A percentile compares a stretch with the other conserved stretches of the same genome.
phyloP scores from a whole-genome alignment of 2,329 filamentous ascomycete genomes.

The Cryphonectria naterciae region DNA sequence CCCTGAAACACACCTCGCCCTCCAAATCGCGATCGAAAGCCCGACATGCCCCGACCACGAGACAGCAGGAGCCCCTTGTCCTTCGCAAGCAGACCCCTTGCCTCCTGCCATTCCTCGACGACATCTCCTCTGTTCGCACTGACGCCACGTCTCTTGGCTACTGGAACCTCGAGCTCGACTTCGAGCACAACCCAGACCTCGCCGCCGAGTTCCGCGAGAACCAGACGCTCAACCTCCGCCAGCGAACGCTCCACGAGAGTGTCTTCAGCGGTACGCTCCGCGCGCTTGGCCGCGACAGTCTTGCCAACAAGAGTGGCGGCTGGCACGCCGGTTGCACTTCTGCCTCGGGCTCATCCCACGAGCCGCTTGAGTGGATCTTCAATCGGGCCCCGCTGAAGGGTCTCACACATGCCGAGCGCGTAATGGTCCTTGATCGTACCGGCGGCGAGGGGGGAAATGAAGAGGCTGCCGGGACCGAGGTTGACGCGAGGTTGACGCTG shows the following conservation, averaged over 20 bases:
- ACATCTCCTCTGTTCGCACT: slow-evolving; percentile 62
- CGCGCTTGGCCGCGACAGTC: slow-evolving; percentile 61
- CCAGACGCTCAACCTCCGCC: slow-evolving; percentile 75
- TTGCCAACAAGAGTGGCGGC: slow-evolving; percentile 6
- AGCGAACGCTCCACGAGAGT: slow-evolving; percentile 69
- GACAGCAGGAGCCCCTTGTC: slow-evolving; percentile 38
- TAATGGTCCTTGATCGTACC: slow-evolving; percentile 58
- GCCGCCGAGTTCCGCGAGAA: slow-evolving; percentile 66
- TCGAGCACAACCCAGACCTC: slow-evolving; percentile 65
- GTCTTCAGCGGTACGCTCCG: slow-evolving; percentile 76
- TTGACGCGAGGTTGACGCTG: slow-evolving; percentile 75
- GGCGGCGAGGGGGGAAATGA: slow-evolving; percentile 53
- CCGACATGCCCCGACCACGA: slow-evolving; percentile 5
- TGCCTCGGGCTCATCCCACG: slow-evolving; percentile 33
- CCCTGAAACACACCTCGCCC: slow-evolving; percentile 42
- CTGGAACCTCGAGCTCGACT: slow-evolving; percentile 83
- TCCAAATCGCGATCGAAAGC: slow-evolving; percentile 41
- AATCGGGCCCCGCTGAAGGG: slow-evolving; percentile 57
- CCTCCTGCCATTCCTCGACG: slow-evolving; percentile 66
- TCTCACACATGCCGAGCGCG: slow-evolving; percentile 69
- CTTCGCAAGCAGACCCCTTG: slow-evolving; percentile 58
- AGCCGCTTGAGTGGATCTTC: slow-evolving; percentile 77
- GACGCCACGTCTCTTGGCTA: slow-evolving; percentile 67
- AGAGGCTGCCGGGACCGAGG: slow-evolving; percentile 45
- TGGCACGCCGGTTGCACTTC: slow-evolving; percentile 41